A percentile compares a stretch with the other conserved stretches of the same genome.
phyloP scores from a whole-genome alignment of 108 stramenopile species.

The Craspedostauros australis region DNA sequence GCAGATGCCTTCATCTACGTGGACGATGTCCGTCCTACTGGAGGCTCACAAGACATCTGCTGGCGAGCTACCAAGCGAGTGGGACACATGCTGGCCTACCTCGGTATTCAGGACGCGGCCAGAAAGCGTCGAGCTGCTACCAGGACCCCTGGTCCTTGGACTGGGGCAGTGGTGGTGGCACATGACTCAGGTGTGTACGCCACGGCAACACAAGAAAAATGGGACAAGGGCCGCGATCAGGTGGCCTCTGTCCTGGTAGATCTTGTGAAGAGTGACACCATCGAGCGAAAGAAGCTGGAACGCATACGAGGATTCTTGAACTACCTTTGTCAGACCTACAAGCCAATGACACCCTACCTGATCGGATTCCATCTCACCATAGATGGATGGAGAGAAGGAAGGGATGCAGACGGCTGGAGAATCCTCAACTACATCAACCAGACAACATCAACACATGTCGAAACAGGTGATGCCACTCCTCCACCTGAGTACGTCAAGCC shows the following conservation, averaged over 20 bases:
- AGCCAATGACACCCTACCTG: conserved; percentile 27
- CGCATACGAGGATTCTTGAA: conserved; percentile 31
- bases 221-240: conserved; percentile 24
- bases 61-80: conserved; percentile 1
- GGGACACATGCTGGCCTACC: conserved; percentile 5
- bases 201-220: conserved; percentile 9
- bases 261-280: not conserved
- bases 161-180: conserved; percentile 23
- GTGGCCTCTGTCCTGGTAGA: no score
- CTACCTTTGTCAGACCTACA: conserved; percentile 30
- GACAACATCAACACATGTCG: not conserved
- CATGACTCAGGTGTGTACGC: conserved; percentile 6
- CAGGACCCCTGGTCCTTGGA: conserved; percentile 39
- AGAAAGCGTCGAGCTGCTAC: conserved; percentile 19
- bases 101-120: conserved; percentile 50
- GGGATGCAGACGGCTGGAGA: conserved; percentile 44
- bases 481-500: conserved; percentile 6
- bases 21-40: conserved; percentile 29
- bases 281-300: conserved; percentile 6
- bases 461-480: not conserved
- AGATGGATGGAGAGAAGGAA: conserved; percentile 20
- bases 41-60: not conserved
- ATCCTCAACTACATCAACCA: not conserved
- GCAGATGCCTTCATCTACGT: conserved; percentile 30
- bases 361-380: conserved; percentile 44